phyloP scores from a whole-genome alignment of 2,329 filamentous ascomycete genomes.

The Hymenoscyphus salicellus region DNA sequence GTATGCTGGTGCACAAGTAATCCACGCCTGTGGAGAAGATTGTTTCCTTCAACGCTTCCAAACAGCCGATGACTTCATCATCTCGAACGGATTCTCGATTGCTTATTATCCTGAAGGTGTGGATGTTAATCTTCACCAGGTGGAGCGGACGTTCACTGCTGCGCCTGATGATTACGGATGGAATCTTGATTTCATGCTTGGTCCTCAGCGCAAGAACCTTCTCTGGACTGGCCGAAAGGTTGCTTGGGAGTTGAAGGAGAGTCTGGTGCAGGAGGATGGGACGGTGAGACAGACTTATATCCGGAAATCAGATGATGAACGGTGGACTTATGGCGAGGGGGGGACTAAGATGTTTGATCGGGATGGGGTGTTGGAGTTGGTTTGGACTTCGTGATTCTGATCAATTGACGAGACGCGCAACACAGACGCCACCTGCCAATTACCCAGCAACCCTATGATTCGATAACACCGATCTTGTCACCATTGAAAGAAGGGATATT shows the following conservation, averaged over 20 bases:
- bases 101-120: conserved; percentile 34
- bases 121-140: conserved; percentile 33
- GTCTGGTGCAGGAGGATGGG: conserved; percentile 46
- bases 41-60: conserved; percentile 35
- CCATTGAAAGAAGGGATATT: background rate
- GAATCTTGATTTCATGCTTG: conserved; percentile 48
- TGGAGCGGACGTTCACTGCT: conserved; percentile 32
- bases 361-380: conserved; percentile 55
- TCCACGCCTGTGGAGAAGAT: conserved; percentile 34
- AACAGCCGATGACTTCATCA: conserved; percentile 33
- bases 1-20: conserved; percentile 29
- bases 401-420: background rate
- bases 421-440: background rate
- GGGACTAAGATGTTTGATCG: conserved; percentile 49
- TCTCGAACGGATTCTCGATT: conserved; percentile 34
- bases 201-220: conserved; percentile 48
- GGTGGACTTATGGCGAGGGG: conserved; percentile 47
- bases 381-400: conserved; percentile 49
- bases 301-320: conserved; percentile 49
- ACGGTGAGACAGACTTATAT: conserved; percentile 54
- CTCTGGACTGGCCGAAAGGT: conserved; percentile 50
- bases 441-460: background rate
- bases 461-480: background rate
- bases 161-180: conserved; percentile 33
- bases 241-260: conserved; percentile 53